Base-by-base conservation (phyloP, 2,329 filamentous ascomycete species). In the Aspergillus quadricinctus region DNA sequence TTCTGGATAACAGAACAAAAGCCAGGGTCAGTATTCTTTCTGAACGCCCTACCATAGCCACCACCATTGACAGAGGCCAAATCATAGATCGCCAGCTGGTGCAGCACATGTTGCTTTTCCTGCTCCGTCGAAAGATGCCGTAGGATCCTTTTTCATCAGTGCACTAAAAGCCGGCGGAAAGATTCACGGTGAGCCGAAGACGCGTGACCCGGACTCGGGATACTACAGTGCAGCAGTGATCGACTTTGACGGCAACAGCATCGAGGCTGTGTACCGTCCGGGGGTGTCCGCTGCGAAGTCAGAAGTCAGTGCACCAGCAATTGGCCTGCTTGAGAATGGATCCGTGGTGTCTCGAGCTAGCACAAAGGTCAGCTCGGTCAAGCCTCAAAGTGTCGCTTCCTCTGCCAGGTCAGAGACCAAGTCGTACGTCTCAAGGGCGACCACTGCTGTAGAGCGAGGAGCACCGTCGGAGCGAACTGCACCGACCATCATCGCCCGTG, bases 181-280 rank as follows among this genome's bases (percentile, higher is more conserved):
- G 58, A 80, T 83, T 25, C 82, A 84, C 65, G 82, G 82, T 35
- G 77, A 83, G 49, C 83, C 81, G 64, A 77, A 78, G 64, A 66
- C 76, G 67, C 77, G 83, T 55, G 80, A 82, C 67, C 73, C 77
- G 19, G 76, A 81, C 3, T 77, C 78, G 66, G 75, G 82, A 73
- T 78, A 84, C 77, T 80, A 86, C 74, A 86, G 84, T 60, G 83
- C 84, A 49, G 83, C 83, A 6, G 77, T 91, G 43, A 81, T 85
- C 58, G 91, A 96, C 72, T 81, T 90, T 54, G 90, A 96, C 75
- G 89, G 89, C 51, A 95, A 96, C 76, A 88, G 83, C 64, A 86
- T 96, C 69, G 89, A 94, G 69, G 88, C 90, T 29, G 84, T 92
- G 50, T 88, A 85, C 70, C 78, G 79, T 8, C 69, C 73, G 5